Percentiles rank a stretch among this genome's conserved stretches.
Conservation (phyloP, 805 yeast genomes). For the Metschnikowia amazonensis region DNA sequence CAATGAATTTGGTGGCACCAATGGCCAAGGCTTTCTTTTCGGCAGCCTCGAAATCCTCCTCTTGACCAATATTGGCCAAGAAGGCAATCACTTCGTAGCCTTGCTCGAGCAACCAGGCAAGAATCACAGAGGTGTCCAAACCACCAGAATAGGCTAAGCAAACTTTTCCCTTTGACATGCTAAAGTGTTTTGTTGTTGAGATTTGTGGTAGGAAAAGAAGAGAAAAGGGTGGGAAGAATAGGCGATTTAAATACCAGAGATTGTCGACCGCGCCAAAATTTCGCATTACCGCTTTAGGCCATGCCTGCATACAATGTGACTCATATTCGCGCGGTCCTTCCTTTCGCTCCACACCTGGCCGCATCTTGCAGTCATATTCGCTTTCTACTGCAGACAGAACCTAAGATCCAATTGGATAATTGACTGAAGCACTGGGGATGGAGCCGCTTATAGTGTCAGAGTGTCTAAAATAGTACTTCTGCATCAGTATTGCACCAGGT, state of each 20-base stretch:
- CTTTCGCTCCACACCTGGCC: background rate
- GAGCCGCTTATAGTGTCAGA: background rate
- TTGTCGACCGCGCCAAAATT: conserved; percentile 22
- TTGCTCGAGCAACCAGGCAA: conserved; percentile 96
- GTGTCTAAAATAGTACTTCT: background rate
- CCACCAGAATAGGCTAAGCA: conserved; percentile 99
- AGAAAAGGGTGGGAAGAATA: conserved; percentile 6
- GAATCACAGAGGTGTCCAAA: conserved; percentile 93
- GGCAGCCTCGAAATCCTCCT: conserved; percentile 98
- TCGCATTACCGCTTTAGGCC: conserved; percentile 15
- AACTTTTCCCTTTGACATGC: conserved; percentile 96
- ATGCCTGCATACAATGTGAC: conserved; percentile 14
- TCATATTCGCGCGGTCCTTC: conserved; percentile 9
- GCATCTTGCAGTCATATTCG: background rate
- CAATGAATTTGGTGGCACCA: conserved; percentile 94
- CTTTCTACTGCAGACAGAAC: background rate
- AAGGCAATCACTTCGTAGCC: conserved; percentile 98
- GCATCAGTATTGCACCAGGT: background rate
- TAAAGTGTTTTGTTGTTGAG: background rate
- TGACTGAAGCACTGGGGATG: background rate
- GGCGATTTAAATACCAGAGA: conserved; percentile 17
- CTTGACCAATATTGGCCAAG: conserved; percentile 98
- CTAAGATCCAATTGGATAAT: too few relatives aligned
- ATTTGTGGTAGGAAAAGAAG: conserved; percentile 3
- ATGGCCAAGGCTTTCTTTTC: conserved; percentile 92